Evolutionary conservation across 2,329 filamentous ascomycete genomes (phyloP).

Genomic region (Fusarium hostae): DNA sequence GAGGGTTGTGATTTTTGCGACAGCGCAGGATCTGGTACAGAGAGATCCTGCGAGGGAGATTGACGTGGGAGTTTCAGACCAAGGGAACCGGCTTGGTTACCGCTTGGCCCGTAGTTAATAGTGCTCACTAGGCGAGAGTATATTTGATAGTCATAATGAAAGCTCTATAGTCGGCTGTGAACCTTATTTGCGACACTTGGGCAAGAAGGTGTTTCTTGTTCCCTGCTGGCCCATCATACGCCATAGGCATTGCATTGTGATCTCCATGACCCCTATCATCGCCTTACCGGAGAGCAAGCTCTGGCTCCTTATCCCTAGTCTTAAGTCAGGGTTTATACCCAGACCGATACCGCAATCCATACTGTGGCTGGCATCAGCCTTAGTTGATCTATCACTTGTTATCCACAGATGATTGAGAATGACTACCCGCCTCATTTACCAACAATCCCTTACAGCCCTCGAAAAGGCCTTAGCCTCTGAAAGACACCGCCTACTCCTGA

Average conservation of each 20-base stretch:
- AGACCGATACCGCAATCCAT: constrained; percentile 4
- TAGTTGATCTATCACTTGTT: constrained; percentile 23
- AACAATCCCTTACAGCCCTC: constrained; percentile 8
- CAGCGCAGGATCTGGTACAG: constrained; percentile 13
- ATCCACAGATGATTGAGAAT: not conserved
- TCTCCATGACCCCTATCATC: constrained; percentile 15
- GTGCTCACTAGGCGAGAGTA: constrained; percentile 16
- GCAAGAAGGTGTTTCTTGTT: not conserved
- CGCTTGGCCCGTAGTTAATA: constrained; percentile 12
- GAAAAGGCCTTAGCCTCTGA: not conserved
- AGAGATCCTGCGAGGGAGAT: constrained; percentile 29
- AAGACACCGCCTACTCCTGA: not conserved
- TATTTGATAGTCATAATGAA: not conserved
- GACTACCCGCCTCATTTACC: constrained; percentile 15
- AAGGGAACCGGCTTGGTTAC: constrained; percentile 9
- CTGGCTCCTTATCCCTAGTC: not conserved
- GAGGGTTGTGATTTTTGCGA: not conserved
- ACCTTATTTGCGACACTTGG: not conserved
- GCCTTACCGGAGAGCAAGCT: not conserved
- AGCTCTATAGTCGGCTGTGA: not conserved
- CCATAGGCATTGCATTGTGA: constrained; percentile 7
- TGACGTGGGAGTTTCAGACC: constrained; percentile 5
- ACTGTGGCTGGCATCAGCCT: constrained; percentile 20
- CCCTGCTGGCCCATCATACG: not conserved
- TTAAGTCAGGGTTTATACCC: not conserved